Conservation (phyloP, 768 basidiomycete genomes). For the Boletellus ananas region DNA sequence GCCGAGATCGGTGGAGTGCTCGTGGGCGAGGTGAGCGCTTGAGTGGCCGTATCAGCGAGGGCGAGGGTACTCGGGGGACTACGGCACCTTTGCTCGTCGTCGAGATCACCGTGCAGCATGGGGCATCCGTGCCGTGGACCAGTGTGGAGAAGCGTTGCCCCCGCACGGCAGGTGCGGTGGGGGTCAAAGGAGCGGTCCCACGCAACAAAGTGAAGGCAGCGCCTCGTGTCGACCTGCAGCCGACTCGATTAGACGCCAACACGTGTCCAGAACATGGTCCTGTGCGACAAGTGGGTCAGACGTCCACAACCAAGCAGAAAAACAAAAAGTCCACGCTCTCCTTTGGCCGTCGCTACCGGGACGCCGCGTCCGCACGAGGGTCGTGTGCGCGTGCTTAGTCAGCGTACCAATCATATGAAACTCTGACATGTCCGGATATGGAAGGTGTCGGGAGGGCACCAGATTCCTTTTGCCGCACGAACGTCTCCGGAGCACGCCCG, state of each 20-base stretch:
- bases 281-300: too few species aligned
- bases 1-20: constrained; percentile 30
- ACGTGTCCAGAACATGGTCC: constrained; percentile 27
- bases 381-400: constrained; percentile 28
- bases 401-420: constrained; percentile 31
- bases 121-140: constrained; percentile 12
- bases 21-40: constrained; percentile 25
- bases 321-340: too few species aligned
- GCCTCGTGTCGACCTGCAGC: constrained; percentile 28
- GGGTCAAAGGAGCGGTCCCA: not conserved
- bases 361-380: too few species aligned
- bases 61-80: not conserved
- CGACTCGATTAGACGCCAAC: constrained; percentile 6
- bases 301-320: too few species aligned
- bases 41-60: constrained; percentile 1
- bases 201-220: constrained; percentile 4
- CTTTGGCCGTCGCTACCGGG: too few species aligned
- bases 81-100: constrained; percentile 28
- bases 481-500: constrained; percentile 1
- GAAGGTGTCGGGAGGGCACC: not conserved
- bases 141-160: not conserved
- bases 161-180: constrained; percentile 3
- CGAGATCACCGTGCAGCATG: constrained; percentile 28
- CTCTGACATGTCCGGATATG: constrained; percentile 16
- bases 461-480: constrained; percentile 7